A percentile compares a stretch with the other conserved stretches of the same genome.
Conservation (phyloP, 352 stramenopile genomes). For the Blastocystis sp. region DNA sequence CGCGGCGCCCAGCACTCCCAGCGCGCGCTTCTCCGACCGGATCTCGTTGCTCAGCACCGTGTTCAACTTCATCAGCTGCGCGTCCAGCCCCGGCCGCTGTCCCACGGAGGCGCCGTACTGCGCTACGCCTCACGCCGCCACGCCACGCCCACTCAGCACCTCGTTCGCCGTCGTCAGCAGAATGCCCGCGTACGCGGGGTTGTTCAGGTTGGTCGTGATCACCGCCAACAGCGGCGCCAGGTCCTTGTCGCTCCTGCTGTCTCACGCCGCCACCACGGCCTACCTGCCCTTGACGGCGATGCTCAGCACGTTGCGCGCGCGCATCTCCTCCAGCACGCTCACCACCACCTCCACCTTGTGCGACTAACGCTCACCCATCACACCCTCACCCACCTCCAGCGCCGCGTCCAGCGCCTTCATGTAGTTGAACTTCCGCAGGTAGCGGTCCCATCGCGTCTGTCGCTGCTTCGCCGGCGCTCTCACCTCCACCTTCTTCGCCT, state of each 20-base stretch:
- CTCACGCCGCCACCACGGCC: not conserved
- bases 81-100: conserved; percentile 38
- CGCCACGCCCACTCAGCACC: conserved; percentile 6
- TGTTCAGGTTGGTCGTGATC: conserved; percentile 16
- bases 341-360: conserved; percentile 21
- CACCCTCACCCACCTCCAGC: conserved; percentile 11
- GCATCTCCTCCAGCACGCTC: conserved; percentile 43
- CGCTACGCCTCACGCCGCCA: not conserved
- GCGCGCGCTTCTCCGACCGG: conserved; percentile 23
- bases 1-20: conserved; percentile 31
- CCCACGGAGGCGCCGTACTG: conserved; percentile 6
- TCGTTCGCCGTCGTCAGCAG: conserved; percentile 11
- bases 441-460: conserved; percentile 26
- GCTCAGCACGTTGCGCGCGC: conserved; percentile 10
- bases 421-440: conserved; percentile 59
- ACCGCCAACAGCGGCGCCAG: conserved; percentile 55
- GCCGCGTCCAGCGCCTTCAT: conserved; percentile 61
- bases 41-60: conserved; percentile 24
- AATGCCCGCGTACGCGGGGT: conserved; percentile 27
- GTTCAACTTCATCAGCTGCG: conserved; percentile 48
- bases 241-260: conserved; percentile 37
- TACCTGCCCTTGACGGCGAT: conserved; percentile 44
- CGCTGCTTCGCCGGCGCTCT: not conserved
- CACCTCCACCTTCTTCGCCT: conserved; percentile 64
- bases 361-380: not conserved